Evolutionary conservation across 345 rosid genomes (phyloP).

Genomic region (Citrus medica): DNA sequence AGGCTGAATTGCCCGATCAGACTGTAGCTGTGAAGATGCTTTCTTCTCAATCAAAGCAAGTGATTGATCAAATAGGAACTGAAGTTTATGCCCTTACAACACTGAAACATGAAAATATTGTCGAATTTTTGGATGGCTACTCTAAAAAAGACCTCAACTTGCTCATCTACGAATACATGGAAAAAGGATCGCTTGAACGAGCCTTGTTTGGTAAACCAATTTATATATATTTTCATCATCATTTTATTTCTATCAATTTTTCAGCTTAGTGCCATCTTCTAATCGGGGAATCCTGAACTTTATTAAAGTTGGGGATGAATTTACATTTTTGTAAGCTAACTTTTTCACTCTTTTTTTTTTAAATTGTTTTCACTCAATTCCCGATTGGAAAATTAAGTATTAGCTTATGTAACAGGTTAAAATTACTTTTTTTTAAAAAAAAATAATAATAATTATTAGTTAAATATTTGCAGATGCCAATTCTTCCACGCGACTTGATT

Average conservation of each 20-base stretch:
- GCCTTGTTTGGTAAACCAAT: constrained; percentile 2
- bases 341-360: too few relatives aligned
- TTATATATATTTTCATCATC: background rate
- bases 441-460: too few relatives aligned
- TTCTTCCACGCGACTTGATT: background rate
- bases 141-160: background rate
- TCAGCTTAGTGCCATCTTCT: too few relatives aligned
- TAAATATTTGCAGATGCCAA: background rate
- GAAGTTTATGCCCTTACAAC: background rate
- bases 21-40: constrained; percentile 6
- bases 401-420: too few relatives aligned
- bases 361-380: too few relatives aligned
- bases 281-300: too few relatives aligned
- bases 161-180: constrained; percentile 5
- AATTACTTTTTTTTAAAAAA: too few relatives aligned
- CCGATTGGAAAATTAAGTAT: too few relatives aligned
- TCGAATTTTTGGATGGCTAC: constrained; percentile 2
- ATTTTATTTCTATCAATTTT: too few relatives aligned
- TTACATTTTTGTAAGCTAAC: too few relatives aligned
- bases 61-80: background rate
- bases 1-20: background rate
- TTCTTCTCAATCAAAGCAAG: background rate
- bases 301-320: too few relatives aligned
- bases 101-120: background rate
- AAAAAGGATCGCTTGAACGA: background rate